These are phyloP conservation scores for Aspergillus quadrilineatus DNA, from an alignment of 2,329 filamentous ascomycete species.

Conservation along the genomic window DNA sequence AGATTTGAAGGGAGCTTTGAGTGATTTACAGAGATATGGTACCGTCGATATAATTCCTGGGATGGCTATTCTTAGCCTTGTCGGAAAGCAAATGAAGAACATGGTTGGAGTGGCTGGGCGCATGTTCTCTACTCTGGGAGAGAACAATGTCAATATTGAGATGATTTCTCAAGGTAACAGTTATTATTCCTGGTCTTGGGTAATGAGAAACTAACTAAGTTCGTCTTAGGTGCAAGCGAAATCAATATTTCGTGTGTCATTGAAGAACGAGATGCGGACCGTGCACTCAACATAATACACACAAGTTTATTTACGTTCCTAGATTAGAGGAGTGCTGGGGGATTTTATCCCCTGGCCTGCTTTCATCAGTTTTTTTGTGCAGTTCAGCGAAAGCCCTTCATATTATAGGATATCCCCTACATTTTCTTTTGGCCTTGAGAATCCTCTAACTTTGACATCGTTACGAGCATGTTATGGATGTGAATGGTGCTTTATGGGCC, in stretches of 20 bases:
- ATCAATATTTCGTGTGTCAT: constrained; percentile 99
- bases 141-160: constrained; percentile 94
- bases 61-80: constrained; percentile 94
- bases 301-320: constrained; percentile 96
- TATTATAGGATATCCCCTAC: constrained; percentile 18
- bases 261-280: constrained; percentile 82
- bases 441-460: not conserved
- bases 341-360: not conserved
- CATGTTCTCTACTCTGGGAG: constrained; percentile 93
- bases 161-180: constrained; percentile 97
- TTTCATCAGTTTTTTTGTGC: constrained; percentile 5
- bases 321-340: constrained; percentile 52
- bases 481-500: not conserved
- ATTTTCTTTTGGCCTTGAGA: not conserved
- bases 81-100: constrained; percentile 95
- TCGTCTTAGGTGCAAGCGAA: constrained; percentile 76
- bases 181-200: not conserved
- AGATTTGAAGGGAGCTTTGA: constrained; percentile 64
- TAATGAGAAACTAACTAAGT: constrained; percentile 11
- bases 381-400: constrained; percentile 14
- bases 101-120: constrained; percentile 90
- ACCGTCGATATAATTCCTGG: constrained; percentile 85
- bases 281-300: constrained; percentile 93
- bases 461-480: not conserved
- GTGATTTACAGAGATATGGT: constrained; percentile 75